phyloP scores from a whole-genome alignment of 2,329 filamentous ascomycete species.

The Claviceps sp. region DNA sequence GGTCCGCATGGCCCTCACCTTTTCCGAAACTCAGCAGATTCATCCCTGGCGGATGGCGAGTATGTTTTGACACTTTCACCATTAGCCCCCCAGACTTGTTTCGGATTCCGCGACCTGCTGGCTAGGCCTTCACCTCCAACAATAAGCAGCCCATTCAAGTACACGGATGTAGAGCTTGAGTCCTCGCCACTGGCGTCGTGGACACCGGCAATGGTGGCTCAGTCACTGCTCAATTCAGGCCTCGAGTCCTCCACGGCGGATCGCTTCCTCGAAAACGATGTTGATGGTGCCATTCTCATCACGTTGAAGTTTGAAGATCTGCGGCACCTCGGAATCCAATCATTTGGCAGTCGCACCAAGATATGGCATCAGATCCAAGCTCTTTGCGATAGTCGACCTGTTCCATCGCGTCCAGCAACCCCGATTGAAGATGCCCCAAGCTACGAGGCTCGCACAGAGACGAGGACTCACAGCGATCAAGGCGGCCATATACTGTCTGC shows the following conservation, averaged over 20 bases:
- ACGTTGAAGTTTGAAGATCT: constrained; percentile 87
- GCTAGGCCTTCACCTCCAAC: constrained; percentile 13
- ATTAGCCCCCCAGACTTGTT: constrained; percentile 50
- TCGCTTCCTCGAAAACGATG: constrained; percentile 83
- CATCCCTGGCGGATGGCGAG: constrained; percentile 27
- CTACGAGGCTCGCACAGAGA: constrained; percentile 33
- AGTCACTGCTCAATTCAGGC: constrained; percentile 75
- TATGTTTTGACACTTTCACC: constrained; percentile 57
- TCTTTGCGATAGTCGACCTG: constrained; percentile 43
- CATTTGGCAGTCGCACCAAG: constrained; percentile 67
- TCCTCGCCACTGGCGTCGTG: constrained; percentile 47
- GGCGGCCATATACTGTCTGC: constrained; percentile 21
- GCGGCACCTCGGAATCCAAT: constrained; percentile 66
- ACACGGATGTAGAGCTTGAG: constrained; percentile 43
- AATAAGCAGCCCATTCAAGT: constrained; percentile 41
- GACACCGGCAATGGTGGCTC: constrained; percentile 64
- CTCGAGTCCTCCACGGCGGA: constrained; percentile 67
- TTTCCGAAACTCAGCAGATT: constrained; percentile 57
- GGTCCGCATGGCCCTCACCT: constrained; percentile 79
- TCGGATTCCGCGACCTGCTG: constrained; percentile 16
- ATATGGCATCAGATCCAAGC: constrained; percentile 69
- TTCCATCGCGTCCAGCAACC: constrained; percentile 40
- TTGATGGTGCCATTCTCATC: constrained; percentile 73
- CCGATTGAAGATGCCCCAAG: constrained; percentile 48
- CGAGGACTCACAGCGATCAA: constrained; percentile 23